A percentile compares a stretch with the other conserved stretches of the same genome.
These are phyloP conservation scores for Rhodotorula graminis DNA, from an alignment of 768 basidiomycete species.

Conservation along the genomic window DNA sequence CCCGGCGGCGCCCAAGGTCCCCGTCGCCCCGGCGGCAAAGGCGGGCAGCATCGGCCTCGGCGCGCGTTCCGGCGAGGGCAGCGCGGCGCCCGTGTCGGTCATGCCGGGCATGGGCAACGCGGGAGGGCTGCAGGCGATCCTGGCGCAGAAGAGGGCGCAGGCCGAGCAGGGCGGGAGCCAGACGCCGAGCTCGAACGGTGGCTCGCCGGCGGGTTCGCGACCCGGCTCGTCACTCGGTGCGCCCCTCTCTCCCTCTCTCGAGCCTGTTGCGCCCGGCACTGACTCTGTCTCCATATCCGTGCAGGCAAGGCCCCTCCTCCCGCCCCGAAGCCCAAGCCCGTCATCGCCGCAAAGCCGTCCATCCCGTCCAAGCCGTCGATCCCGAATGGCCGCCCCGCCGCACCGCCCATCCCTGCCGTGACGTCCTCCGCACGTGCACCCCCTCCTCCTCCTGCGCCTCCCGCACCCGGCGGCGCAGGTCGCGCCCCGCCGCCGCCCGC, in stretches of 20 bases:
- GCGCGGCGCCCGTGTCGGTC: slow-evolving; percentile 73
- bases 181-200: slow-evolving; percentile 65
- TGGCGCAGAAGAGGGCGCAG: slow-evolving; percentile 37
- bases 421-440: neutral
- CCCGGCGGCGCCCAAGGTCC: slow-evolving; percentile 44
- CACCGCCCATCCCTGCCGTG: neutral
- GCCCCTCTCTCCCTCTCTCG: slow-evolving; percentile 50
- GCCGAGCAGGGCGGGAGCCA: slow-evolving; percentile 44
- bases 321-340: slow-evolving; percentile 58
- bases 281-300: neutral
- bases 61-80: slow-evolving; percentile 56
- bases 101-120: slow-evolving; percentile 64
- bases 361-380: slow-evolving; percentile 50
- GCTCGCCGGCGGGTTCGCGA: slow-evolving; percentile 50
- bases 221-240: slow-evolving; percentile 45
- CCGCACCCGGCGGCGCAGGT: too few relatives aligned
- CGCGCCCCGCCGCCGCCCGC: neutral
- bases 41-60: slow-evolving; percentile 21
- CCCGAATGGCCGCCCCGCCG: slow-evolving; percentile 32
- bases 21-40: slow-evolving; percentile 39
- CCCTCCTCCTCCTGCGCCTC: slow-evolving; percentile 29
- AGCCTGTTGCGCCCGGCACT: slow-evolving; percentile 45
- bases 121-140: slow-evolving; percentile 35
- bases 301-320: slow-evolving; percentile 55
- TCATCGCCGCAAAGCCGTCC: slow-evolving; percentile 54